Percentiles rank a stretch among this genome's conserved stretches.
Evolutionary conservation across 2,329 filamentous ascomycete species (phyloP).

Genomic region (Diaporthe helianthi): DNA sequence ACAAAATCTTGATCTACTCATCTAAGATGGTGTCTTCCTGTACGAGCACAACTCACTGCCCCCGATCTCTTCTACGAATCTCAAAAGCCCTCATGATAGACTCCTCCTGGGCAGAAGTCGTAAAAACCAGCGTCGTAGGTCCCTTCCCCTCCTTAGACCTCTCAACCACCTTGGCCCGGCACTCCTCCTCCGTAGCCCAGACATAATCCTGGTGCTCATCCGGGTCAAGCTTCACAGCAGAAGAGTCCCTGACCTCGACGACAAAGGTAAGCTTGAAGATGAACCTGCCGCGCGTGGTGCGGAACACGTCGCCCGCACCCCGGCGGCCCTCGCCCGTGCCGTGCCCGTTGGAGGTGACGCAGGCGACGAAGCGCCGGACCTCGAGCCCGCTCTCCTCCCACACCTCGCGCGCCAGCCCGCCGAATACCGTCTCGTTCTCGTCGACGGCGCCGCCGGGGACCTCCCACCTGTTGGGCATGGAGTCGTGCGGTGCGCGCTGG

Average conservation of each 20-base stretch:
- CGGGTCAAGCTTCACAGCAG: constrained; percentile 42
- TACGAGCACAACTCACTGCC: background rate
- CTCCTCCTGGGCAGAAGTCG: constrained; percentile 37
- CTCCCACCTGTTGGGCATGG: constrained; percentile 51
- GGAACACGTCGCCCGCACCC: constrained; percentile 37
- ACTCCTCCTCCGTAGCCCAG: constrained; percentile 47
- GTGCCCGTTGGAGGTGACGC: constrained; percentile 25
- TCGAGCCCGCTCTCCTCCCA: constrained; percentile 51
- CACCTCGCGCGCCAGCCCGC: constrained; percentile 48
- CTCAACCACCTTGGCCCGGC: constrained; percentile 31
- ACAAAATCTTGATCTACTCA: background rate
- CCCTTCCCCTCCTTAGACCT: constrained; percentile 2
- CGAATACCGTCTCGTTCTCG: constrained; percentile 46
- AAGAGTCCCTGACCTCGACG: constrained; percentile 36
- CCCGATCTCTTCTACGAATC: background rate
- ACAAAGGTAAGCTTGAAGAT: constrained; percentile 42
- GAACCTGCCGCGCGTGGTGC: constrained; percentile 37
- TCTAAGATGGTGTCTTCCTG: background rate
- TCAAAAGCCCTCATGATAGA: constrained; percentile 38
- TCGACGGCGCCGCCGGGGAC: constrained; percentile 51
- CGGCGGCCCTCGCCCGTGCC: constrained; percentile 26
- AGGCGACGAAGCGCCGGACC: constrained; percentile 38
- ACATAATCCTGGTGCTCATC: constrained; percentile 45
- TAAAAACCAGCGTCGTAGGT: constrained; percentile 37
- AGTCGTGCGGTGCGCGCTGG: constrained; percentile 49